Conservation (phyloP, 257 asterid genomes). For the Solanum megistacrolobum region DNA sequence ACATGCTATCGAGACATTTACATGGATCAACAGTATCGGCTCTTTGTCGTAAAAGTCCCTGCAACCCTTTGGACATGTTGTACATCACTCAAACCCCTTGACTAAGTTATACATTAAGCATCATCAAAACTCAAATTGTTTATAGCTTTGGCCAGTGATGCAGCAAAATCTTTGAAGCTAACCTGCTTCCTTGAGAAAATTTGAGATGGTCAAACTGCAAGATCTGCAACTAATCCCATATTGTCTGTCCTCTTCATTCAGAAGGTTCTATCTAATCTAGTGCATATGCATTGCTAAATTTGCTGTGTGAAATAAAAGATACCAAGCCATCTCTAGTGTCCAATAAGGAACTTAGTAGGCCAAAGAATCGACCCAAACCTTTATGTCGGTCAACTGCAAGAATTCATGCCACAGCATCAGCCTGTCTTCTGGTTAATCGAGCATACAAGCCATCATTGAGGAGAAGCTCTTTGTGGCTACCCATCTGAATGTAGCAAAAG, state of each 20-base stretch:
- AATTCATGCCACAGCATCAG: constrained; percentile 63
- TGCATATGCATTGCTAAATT: neutral
- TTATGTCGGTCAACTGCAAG: neutral
- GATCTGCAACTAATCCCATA: neutral
- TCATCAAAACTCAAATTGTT: neutral
- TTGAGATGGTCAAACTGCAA: constrained; percentile 10
- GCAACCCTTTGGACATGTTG: neutral
- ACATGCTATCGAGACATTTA: neutral
- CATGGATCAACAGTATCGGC: neutral
- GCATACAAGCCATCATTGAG: constrained; percentile 68
- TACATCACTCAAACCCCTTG: neutral
- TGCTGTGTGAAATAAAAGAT: neutral
- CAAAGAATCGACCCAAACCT: neutral
- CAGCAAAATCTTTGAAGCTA: constrained; percentile 1
- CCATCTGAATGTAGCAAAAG: constrained; percentile 43
- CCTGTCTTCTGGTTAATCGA: constrained; percentile 68
- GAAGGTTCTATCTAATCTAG: neutral
- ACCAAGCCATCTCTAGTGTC: neutral
- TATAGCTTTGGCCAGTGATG: neutral
- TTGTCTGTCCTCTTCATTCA: neutral
- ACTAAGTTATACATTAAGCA: neutral
- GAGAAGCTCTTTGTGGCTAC: constrained; percentile 64
- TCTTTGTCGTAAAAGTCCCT: neutral
- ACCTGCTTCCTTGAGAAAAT: constrained; percentile 8
- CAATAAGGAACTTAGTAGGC: neutral